Conservation (phyloP, 2,329 filamentous ascomycete genomes). For the Dothidotthia symphoricarpi region DNA sequence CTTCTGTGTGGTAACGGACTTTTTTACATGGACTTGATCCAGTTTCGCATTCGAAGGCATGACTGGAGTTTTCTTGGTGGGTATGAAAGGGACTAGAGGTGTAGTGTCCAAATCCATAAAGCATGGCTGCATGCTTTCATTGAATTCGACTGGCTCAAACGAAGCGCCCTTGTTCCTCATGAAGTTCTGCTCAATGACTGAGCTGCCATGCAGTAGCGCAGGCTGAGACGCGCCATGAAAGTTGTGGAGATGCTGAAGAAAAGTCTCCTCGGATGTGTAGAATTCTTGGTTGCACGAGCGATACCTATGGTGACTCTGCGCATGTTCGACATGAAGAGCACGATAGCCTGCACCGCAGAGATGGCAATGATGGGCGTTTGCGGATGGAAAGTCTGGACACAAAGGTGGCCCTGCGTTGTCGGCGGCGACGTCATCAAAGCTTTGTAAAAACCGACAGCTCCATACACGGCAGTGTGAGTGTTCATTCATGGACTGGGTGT, state of each 20-base stretch:
- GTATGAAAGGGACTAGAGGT: conserved; percentile 29
- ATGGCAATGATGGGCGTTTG: conserved; percentile 39
- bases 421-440: conserved; percentile 35
- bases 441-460: conserved; percentile 37
- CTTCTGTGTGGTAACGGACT: conserved; percentile 14
- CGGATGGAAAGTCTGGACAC: conserved; percentile 34
- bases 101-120: conserved; percentile 23
- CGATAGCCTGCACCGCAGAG: conserved; percentile 37
- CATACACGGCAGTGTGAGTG: conserved; percentile 38
- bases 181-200: conserved; percentile 36
- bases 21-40: conserved; percentile 7
- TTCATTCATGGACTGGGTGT: conserved; percentile 31
- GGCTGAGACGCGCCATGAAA: conserved; percentile 34
- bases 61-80: conserved; percentile 6
- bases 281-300: conserved; percentile 36
- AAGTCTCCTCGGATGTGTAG: conserved; percentile 35
- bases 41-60: conserved; percentile 3
- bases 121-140: conserved; percentile 34
- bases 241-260: conserved; percentile 36
- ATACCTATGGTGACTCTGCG: conserved; percentile 35
- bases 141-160: conserved; percentile 37
- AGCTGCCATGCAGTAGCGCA: conserved; percentile 23
- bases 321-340: conserved; percentile 34
- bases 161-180: conserved; percentile 38
- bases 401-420: conserved; percentile 34